Base-by-base conservation (phyloP, 2,329 filamentous ascomycete species). In the Trichoderma gracile region DNA sequence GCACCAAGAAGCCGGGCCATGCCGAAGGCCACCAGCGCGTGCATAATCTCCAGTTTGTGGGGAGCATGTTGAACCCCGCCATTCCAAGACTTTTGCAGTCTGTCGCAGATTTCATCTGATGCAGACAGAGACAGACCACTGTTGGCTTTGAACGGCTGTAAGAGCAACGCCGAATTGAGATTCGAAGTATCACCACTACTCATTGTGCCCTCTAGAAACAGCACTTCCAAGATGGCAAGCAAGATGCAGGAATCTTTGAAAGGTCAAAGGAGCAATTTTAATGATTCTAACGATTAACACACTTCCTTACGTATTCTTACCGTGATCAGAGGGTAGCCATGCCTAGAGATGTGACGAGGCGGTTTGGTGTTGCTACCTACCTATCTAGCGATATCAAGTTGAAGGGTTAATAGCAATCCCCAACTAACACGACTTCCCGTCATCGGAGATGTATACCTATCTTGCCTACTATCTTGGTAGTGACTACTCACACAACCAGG, bases 1-100 rank as follows among this genome's bases (percentile, higher is more conserved):
- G 56, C 30, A 50, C 60, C 50, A 47, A n/a, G 53, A 40, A 49
- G 60, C 50, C 52, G 60, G 59, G 50, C 27, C 59, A 21, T 55
- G 23, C 50, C 42, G 59, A 54, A 46, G 60, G 19, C n/a, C 43
- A 19, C 55, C 58, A 27, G 60, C 52, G 5, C 43, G 30, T 63
- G 50, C 59, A 54, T 63, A n/a, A 23, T 33, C 10, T 42, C 33
- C 33, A 38, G 43, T 49, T 30, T 63, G 60, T 42, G 60, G 60
- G 60, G 60, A 49, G 25, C 12, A 23, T 27, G 10, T 12, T 14
- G 21, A 43, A 43, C 57, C 57, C 57, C 57, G 46, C 57, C 27
- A 60, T 60, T 17, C 33, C 33, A 38, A 46, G 57, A n/a, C 19
- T n/a, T 27, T 19, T 33, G 9, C 25, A 30, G 17, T 27, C 27